Conservation (phyloP, 352 stramenopile species). For the Blastocystis sp. region DNA sequence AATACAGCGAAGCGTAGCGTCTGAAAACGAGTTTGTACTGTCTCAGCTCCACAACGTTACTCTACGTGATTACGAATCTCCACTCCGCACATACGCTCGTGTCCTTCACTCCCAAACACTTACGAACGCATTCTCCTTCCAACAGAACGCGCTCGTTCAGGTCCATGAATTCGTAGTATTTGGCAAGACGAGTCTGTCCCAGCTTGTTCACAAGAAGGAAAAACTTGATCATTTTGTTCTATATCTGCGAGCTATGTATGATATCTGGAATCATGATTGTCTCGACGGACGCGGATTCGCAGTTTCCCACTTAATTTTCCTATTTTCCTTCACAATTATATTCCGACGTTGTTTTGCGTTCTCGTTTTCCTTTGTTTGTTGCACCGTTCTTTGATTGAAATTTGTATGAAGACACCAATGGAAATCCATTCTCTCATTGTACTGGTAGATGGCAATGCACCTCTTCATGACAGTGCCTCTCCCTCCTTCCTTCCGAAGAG, state of each 20-base stretch:
- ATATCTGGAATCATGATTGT: constrained; percentile 18
- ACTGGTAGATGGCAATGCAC: too few species aligned
- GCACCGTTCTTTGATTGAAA: too few species aligned
- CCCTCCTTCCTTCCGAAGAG: not conserved
- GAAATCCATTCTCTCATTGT: too few species aligned
- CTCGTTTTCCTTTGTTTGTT: too few species aligned
- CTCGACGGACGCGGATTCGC: not conserved
- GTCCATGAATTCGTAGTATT: constrained; percentile 97
- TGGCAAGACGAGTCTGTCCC: constrained; percentile 94
- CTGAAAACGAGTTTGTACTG: constrained; percentile 93
- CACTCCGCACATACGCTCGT: constrained; percentile 57
- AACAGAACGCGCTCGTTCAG: constrained; percentile 92
- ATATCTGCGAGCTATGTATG: not conserved
- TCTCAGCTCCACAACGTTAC: constrained; percentile 97
- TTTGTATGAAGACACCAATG: too few species aligned
- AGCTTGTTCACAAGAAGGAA: constrained; percentile 96
- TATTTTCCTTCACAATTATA: not conserved
- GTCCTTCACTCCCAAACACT: constrained; percentile 90
- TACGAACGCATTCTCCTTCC: constrained; percentile 96
- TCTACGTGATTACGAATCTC: constrained; percentile 66
- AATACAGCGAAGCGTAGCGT: constrained; percentile 97
- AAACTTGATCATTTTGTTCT: constrained; percentile 80
- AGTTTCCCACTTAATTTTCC: not conserved
- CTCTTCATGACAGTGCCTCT: too few species aligned
- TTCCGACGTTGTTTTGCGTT: not conserved